A percentile compares a stretch with the other conserved stretches of the same genome.
phyloP scores from a whole-genome alignment of 495 filamentous ascomycete genomes.

The Trypethelium eluteriae region DNA sequence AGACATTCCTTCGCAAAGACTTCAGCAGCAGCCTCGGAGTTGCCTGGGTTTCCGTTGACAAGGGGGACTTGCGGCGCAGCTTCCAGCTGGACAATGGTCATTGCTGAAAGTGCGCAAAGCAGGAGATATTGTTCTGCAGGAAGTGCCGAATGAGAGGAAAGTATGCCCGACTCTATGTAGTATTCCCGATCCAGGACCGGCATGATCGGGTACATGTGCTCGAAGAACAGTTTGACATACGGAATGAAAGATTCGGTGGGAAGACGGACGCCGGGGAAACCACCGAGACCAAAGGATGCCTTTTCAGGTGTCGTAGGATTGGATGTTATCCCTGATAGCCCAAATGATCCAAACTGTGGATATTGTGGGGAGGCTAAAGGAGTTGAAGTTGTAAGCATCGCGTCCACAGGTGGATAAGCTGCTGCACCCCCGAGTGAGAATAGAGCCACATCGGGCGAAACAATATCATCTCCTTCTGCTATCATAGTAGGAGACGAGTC shows the following conservation, averaged over 20 bases:
- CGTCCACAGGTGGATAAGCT: not conserved
- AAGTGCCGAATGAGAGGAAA: slow-evolving; percentile 9
- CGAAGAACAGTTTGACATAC: slow-evolving; percentile 26
- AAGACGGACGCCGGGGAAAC: slow-evolving; percentile 13
- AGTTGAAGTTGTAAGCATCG: slow-evolving; percentile 6
- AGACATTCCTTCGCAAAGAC: slow-evolving; percentile 26
- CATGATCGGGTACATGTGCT: slow-evolving; percentile 30
- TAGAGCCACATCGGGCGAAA: not conserved
- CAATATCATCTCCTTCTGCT: slow-evolving; percentile 1
- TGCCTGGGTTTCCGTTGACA: slow-evolving; percentile 4
- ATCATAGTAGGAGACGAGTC: not conserved
- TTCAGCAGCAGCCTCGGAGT: slow-evolving; percentile 20
- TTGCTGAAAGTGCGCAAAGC: slow-evolving; percentile 24
- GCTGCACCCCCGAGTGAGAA: not conserved
- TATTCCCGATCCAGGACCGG: slow-evolving; percentile 25
- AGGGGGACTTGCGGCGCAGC: slow-evolving; percentile 16
- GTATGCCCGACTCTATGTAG: slow-evolving; percentile 20
- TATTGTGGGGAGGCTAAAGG: not conserved
- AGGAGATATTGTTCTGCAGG: slow-evolving; percentile 22
- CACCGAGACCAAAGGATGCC: not conserved
- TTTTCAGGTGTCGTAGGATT: slow-evolving; percentile 6
- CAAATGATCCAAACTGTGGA: not conserved
- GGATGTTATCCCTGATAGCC: not conserved
- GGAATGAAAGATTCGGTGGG: slow-evolving; percentile 23
- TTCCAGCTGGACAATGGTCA: slow-evolving; percentile 25